Base-by-base conservation (phyloP, 2,329 filamentous ascomycete species). In the Dryadomyces quercus-mongolicae region DNA sequence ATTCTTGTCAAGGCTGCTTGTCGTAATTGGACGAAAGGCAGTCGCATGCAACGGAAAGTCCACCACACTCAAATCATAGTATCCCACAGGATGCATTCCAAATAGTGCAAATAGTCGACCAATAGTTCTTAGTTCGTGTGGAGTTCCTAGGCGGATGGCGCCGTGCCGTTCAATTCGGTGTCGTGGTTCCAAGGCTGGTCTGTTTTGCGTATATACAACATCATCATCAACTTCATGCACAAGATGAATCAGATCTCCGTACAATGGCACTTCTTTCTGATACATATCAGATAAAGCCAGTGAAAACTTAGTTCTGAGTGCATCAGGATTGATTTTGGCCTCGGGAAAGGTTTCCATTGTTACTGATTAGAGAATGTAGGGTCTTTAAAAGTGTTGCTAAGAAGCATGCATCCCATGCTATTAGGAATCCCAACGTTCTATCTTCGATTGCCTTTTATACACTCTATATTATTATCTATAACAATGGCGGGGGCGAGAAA, bases 61-160 rank as follows among this genome's bases (percentile, higher is more conserved):
- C 2, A 21, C 34, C 18, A 40, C 36, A 21, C 68, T 69, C 0
- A 78, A 65, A 53, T 79, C 74, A 56, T 78, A 78, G 59, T 78
- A 77, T 0, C 74, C 75, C 0, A 78, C 74, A 0, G 76, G 67
- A 21, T 70, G 60, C 69, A 78, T 72, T 5, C 71, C 73, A 54
- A 78, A 62, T 2, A 77, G 55, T 0, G 65, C 64, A 55, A 78
- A 76, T 31, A 78, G 60, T 9, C 73, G 68, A 1, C 65, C 54
- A 46, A 76, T 68, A 1, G 65, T 72, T 5, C 61, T 58, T 12
- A 77, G 62, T 57, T 78, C 75, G 10, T 68, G 54, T 0, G 66
- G 51, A 0, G 70, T 75, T 3, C 75, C 74, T 0, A 77, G 67
- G 0, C 74, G 67, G 43, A 78, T 75, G 2, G 75, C 75, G 2